Conservation (phyloP, 257 asterid genomes). For the Fraxinus americana region DNA sequence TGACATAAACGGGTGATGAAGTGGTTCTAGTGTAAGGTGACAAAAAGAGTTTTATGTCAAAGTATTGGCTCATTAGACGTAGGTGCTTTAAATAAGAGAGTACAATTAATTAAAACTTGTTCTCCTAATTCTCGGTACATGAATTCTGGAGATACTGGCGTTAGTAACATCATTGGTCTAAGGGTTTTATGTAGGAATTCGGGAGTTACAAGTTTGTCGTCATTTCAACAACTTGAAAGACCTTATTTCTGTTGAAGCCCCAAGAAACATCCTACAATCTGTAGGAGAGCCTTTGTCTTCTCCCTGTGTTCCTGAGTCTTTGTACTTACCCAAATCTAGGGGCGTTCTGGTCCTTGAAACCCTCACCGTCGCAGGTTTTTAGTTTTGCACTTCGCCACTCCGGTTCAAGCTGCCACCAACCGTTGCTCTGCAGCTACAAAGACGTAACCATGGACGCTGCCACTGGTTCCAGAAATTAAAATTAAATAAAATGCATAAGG, state of each 20-base stretch:
- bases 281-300: not conserved
- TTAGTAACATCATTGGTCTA: not conserved
- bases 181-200: no score
- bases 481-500: not conserved
- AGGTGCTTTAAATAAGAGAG: not conserved
- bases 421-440: constrained; percentile 75
- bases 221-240: no score
- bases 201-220: no score
- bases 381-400: constrained; percentile 91
- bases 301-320: not conserved
- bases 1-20: not conserved
- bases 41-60: not conserved
- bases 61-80: not conserved
- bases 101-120: not conserved
- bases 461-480: constrained; percentile 79
- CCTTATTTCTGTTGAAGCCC: not conserved
- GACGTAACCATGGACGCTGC: constrained; percentile 96
- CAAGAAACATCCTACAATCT: not conserved
- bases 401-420: constrained; percentile 94
- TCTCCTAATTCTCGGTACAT: not conserved
- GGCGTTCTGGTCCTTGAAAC: constrained; percentile 57
- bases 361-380: constrained; percentile 52
- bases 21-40: not conserved
- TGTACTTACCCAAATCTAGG: not conserved
- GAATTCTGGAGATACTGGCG: not conserved